Conservation (phyloP, 2,329 filamentous ascomycete genomes). For the Helotiales sp. region DNA sequence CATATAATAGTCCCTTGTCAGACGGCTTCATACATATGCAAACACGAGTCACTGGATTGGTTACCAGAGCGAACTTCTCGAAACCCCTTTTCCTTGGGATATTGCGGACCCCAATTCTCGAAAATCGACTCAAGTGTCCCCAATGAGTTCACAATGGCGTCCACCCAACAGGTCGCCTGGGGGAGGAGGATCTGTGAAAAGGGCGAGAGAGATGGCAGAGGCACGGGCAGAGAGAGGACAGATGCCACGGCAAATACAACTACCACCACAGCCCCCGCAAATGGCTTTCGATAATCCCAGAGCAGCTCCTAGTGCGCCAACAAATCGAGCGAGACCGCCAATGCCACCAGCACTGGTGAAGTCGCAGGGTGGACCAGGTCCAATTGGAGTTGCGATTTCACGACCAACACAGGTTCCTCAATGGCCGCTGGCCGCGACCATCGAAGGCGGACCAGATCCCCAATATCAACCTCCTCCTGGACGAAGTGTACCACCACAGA, state of each 20-base stretch:
- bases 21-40: conserved; percentile 35
- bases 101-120: conserved; percentile 5
- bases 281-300: conserved; percentile 19
- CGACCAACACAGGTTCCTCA: conserved; percentile 51
- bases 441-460: conserved; percentile 27
- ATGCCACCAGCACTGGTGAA: conserved; percentile 25
- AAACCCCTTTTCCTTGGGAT: conserved; percentile 14
- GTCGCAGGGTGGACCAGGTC: conserved; percentile 22
- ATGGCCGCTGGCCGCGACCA: conserved; percentile 48
- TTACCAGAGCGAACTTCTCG: conserved; percentile 15
- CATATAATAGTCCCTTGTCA: conserved; percentile 20
- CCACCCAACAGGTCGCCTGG: conserved; percentile 16
- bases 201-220: conserved; percentile 54
- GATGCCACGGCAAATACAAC: conserved; percentile 31
- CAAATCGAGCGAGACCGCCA: conserved; percentile 25
- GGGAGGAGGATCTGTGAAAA: conserved; percentile 50
- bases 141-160: conserved; percentile 34
- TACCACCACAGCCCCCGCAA: conserved; percentile 19
- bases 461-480: conserved; percentile 53
- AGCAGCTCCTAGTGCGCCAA: conserved; percentile 14
- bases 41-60: conserved; percentile 27
- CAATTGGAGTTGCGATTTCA: conserved; percentile 45
- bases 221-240: conserved; percentile 34
- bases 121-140: conserved; percentile 10
- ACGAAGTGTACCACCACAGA: conserved; percentile 52